Evolutionary conservation across 2,329 filamentous ascomycete species (phyloP).

Genomic region (Fusarium staphyleae): DNA sequence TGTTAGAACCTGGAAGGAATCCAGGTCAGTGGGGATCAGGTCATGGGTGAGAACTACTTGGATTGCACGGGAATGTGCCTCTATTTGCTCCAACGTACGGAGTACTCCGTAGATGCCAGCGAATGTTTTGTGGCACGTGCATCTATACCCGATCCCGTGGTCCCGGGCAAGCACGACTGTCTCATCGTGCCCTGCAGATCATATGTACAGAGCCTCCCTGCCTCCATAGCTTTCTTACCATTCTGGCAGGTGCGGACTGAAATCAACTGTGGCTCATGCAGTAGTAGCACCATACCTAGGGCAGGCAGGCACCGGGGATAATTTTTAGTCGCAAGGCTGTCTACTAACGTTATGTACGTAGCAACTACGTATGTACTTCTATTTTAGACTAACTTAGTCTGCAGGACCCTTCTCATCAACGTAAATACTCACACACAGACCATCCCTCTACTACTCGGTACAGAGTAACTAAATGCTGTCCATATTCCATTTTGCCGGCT

Average conservation of each 20-base stretch:
- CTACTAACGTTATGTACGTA: no score
- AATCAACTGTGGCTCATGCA: constrained; percentile 9
- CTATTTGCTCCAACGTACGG: constrained; percentile 4
- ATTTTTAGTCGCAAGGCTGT: constrained; percentile 22
- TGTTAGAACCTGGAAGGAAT: no score
- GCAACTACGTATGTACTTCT: no score
- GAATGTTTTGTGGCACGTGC: constrained; percentile 33
- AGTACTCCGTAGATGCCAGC: no score
- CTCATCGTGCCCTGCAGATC: constrained; percentile 13
- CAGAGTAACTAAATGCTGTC: no score
- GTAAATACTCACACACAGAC: neutral
- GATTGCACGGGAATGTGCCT: neutral
- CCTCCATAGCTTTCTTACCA: no score
- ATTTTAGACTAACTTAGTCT: no score
- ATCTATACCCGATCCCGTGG: constrained; percentile 23
- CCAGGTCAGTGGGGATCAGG: neutral
- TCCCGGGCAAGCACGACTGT: constrained; percentile 12
- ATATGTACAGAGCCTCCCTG: no score
- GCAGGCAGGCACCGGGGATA: constrained; percentile 13
- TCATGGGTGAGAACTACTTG: neutral
- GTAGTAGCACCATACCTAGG: neutral
- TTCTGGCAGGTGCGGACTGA: neutral
- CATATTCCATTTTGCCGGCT: neutral
- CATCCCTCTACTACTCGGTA: no score
- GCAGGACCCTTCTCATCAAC: constrained; percentile 10